These are phyloP conservation scores for sorghum (Sorghum bicolor) DNA, from an alignment of 176 grass and related monocot genomes.

Conservation along the genomic window Sorghum_bicolor_NCBIv3 NC_012871.2:7521501-7522000, in stretches of 20 bases:
- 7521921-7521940: neutral
- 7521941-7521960: neutral
- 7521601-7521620: conserved; percentile 70
- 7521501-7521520: conserved; percentile 71
- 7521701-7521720: neutral
- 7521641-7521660: conserved; percentile 96
- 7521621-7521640: conserved; percentile 89
- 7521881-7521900: neutral
- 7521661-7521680: conserved; percentile 44
- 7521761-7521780: neutral
- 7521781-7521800: neutral
- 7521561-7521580: conserved; percentile 98
- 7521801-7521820: neutral
- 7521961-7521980: neutral
- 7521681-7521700: neutral
- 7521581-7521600: conserved; percentile 72
- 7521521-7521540: conserved; percentile 96
- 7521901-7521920: neutral
- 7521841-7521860: conserved; percentile 6
- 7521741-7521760: neutral
- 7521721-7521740: neutral
- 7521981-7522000: neutral
- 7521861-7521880: neutral
- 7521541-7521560: conserved; percentile 97
- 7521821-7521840: neutral